A percentile compares a stretch with the other conserved stretches of the same genome.
Conservation (phyloP, 257 asterid species). For the Lithospermum erythrorhizon region DNA sequence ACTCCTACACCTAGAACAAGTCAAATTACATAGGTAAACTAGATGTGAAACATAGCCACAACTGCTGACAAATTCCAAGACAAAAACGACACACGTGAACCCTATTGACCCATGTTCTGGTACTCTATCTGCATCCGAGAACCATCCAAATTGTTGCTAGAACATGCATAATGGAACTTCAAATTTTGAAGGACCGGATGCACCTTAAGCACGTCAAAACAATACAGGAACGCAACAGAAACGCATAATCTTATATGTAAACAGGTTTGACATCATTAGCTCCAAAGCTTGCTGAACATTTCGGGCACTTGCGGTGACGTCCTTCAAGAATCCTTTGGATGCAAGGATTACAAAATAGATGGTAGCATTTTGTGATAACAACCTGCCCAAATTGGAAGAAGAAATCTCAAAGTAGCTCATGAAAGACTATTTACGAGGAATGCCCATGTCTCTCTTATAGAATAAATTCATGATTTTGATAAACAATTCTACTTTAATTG, state of each 20-base stretch:
- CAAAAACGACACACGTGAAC: too few species aligned
- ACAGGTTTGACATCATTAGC: conserved; percentile 82
- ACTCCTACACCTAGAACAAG: neutral
- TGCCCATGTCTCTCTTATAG: neutral
- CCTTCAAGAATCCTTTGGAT: conserved; percentile 55
- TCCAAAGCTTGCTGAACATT: conserved; percentile 76
- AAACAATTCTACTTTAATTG: too few species aligned
- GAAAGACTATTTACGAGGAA: neutral
- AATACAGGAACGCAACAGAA: neutral
- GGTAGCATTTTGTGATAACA: conserved; percentile 88
- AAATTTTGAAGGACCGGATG: neutral
- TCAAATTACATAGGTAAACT: neutral
- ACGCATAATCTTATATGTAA: conserved; percentile 41
- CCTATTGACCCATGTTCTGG: too few species aligned
- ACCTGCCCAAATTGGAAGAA: conserved; percentile 42
- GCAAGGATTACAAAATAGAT: conserved; percentile 88
- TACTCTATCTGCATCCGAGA: neutral
- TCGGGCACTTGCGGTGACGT: conserved; percentile 93
- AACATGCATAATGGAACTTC: neutral
- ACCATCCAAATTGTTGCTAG: neutral
- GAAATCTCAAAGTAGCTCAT: neutral
- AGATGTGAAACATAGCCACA: too few species aligned
- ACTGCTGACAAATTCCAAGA: too few species aligned
- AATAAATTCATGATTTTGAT: neutral
- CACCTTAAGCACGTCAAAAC: neutral